A percentile compares a stretch with the other conserved stretches of the same genome.
Conservation (phyloP, 164 flowering plant genomes). For the Nymphaea colorata region DNA sequence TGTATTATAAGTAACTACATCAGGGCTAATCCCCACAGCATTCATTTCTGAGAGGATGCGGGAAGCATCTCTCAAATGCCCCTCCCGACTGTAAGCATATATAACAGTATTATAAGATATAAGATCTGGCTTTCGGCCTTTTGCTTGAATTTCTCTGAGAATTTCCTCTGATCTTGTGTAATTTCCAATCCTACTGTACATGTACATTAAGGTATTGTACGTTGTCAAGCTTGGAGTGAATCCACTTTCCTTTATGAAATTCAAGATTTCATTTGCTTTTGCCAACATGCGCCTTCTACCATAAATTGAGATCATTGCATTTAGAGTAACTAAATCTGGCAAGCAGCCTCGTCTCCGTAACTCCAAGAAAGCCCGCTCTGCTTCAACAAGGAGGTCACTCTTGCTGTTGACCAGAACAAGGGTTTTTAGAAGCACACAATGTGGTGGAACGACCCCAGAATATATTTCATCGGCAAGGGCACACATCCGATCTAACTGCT, state of each 20-base stretch:
- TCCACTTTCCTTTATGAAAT: conserved; percentile 57
- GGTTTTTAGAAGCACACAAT: conserved; percentile 56
- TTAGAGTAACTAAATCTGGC: conserved; percentile 57
- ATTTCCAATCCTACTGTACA: conserved; percentile 60
- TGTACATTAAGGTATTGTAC: conserved; percentile 81
- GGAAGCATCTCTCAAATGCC: conserved; percentile 72
- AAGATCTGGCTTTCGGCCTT: conserved; percentile 58
- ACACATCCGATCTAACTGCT: conserved; percentile 51
- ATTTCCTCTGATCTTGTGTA: conserved; percentile 58
- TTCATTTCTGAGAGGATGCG: conserved; percentile 58
- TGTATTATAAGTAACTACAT: conserved; percentile 75
- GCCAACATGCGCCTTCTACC: conserved; percentile 71
- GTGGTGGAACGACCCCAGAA: conserved; percentile 46
- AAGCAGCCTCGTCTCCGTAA: conserved; percentile 45
- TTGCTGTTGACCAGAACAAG: conserved; percentile 82
- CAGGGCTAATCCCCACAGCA: conserved; percentile 46
- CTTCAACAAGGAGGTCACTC: conserved; percentile 57
- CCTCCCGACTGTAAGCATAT: conserved; percentile 62
- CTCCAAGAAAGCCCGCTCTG: conserved; percentile 70
- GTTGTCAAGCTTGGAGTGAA: conserved; percentile 78
- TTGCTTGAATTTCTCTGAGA: conserved; percentile 44
- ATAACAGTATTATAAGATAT: conserved; percentile 80
- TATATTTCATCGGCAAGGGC: conserved; percentile 70
- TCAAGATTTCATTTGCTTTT: conserved; percentile 57
- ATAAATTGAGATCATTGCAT: conserved; percentile 82